phyloP scores from a whole-genome alignment of 768 basidiomycete species.

The Termitomyces sp. region DNA sequence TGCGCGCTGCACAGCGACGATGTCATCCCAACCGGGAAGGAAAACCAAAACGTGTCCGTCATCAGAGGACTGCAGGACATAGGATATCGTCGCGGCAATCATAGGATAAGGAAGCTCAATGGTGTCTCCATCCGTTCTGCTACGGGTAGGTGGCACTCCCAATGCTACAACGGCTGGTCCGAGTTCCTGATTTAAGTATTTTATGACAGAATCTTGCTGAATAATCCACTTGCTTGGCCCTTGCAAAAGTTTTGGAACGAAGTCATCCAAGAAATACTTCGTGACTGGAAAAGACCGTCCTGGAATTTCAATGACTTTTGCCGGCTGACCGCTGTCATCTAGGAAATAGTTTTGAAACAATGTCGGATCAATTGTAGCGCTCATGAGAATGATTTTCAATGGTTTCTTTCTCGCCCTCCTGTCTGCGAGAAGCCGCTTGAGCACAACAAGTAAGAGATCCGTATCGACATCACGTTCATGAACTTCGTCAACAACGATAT shows the following conservation, averaged over 20 bases:
- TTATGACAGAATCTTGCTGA: conserved; percentile 59
- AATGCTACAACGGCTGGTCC: conserved; percentile 25
- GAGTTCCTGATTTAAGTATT: conserved; percentile 70
- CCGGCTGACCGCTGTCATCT: conserved; percentile 51
- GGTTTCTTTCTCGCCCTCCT: conserved; percentile 65
- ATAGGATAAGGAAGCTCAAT: conserved; percentile 78
- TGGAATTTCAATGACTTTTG: conserved; percentile 76
- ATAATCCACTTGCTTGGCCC: conserved; percentile 58
- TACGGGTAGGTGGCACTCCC: conserved; percentile 18
- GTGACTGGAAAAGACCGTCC: conserved; percentile 89
- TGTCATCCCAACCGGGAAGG: conserved; percentile 92
- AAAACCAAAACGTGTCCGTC: conserved; percentile 90
- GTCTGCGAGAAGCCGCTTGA: conserved; percentile 77
- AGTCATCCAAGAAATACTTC: conserved; percentile 78
- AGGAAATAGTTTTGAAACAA: conserved; percentile 89
- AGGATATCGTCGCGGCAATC: conserved; percentile 74
- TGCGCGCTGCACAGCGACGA: conserved; percentile 60
- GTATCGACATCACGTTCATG: conserved; percentile 96
- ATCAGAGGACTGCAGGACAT: conserved; percentile 66
- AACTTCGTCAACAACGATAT: conserved; percentile 92
- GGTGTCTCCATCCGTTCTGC: conserved; percentile 33
- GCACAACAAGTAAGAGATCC: conserved; percentile 81
- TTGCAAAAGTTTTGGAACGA: conserved; percentile 45
- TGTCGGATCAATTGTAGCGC: conserved; percentile 88
- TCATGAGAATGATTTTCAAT: conserved; percentile 90